A percentile compares a stretch with the other conserved stretches of the same genome.
These are phyloP conservation scores for Leccinum uliginosum DNA, from an alignment of 768 basidiomycete genomes.

Conservation along the genomic window DNA sequence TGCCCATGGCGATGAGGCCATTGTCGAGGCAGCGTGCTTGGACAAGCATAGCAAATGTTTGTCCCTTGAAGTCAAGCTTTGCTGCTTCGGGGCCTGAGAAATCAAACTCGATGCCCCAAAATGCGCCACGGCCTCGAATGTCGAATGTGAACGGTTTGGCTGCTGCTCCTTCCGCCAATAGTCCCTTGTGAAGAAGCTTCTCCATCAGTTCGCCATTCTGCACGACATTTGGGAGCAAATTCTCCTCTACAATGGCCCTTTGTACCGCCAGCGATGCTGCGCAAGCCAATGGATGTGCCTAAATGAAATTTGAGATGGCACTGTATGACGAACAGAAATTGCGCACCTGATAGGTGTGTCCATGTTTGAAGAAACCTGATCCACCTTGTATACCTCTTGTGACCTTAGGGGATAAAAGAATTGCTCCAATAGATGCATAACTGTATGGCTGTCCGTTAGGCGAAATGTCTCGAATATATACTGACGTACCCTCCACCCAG, in stretches of 20 bases:
- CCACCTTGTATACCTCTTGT: conserved; percentile 62
- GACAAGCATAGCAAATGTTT: conserved; percentile 61
- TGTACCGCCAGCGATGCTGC: conserved; percentile 82
- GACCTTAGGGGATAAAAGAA: conserved; percentile 70
- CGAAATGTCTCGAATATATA: background rate
- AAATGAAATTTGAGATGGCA: conserved; percentile 7
- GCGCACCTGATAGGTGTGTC: conserved; percentile 76
- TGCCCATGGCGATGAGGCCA: conserved; percentile 67
- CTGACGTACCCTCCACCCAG: conserved; percentile 75
- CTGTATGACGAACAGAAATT: background rate
- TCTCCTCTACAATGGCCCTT: conserved; percentile 61
- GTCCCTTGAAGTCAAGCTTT: conserved; percentile 46
- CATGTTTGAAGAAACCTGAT: conserved; percentile 78
- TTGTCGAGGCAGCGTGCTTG: conserved; percentile 68
- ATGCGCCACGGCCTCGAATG: conserved; percentile 78
- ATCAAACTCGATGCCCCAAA: conserved; percentile 85
- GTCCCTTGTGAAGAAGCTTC: conserved; percentile 48
- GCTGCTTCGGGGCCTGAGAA: conserved; percentile 43
- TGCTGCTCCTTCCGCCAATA: conserved; percentile 51
- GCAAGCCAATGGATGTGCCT: conserved; percentile 74
- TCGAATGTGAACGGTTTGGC: conserved; percentile 71
- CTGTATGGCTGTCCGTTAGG: conserved; percentile 34
- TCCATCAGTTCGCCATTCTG: conserved; percentile 58
- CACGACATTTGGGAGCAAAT: conserved; percentile 64
- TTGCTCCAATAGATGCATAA: conserved; percentile 78